Evolutionary conservation across 495 filamentous ascomycete genomes (phyloP).

Genomic region (Acidiella bohemica): DNA sequence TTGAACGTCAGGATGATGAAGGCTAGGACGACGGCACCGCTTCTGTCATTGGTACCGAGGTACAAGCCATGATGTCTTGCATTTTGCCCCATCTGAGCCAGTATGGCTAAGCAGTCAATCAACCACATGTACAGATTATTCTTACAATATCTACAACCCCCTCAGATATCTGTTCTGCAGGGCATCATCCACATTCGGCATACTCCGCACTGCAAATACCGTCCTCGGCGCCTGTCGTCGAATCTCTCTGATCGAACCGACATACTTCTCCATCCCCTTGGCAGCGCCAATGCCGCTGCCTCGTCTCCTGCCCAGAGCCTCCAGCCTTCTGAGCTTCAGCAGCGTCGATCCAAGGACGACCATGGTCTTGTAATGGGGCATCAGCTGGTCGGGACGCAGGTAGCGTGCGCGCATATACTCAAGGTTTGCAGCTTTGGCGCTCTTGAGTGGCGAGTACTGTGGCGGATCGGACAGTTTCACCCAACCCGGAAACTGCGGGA

Average conservation of each 20-base stretch:
- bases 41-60: no score
- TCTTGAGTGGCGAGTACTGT: slow-evolving; percentile 7
- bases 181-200: slow-evolving; percentile 37
- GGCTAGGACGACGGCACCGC: no score
- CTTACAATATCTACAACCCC: neutral
- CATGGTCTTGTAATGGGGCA: slow-evolving; percentile 38
- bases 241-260: slow-evolving; percentile 15
- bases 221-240: slow-evolving; percentile 35
- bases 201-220: slow-evolving; percentile 37
- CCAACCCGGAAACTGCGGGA: slow-evolving; percentile 67
- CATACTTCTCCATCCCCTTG: slow-evolving; percentile 13
- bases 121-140: neutral
- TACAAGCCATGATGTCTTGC: no score
- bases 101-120: no score
- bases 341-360: slow-evolving; percentile 40
- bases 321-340: slow-evolving; percentile 30
- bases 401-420: slow-evolving; percentile 22
- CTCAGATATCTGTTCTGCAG: slow-evolving; percentile 25
- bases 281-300: neutral
- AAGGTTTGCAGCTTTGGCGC: slow-evolving; percentile 24
- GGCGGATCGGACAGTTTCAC: neutral
- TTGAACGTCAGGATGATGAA: no score
- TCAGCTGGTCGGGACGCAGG: slow-evolving; percentile 32
- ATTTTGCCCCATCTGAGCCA: no score
- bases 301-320: slow-evolving; percentile 22